Base-by-base conservation (phyloP, 768 basidiomycete species). In the Amanita molliuscula region DNA sequence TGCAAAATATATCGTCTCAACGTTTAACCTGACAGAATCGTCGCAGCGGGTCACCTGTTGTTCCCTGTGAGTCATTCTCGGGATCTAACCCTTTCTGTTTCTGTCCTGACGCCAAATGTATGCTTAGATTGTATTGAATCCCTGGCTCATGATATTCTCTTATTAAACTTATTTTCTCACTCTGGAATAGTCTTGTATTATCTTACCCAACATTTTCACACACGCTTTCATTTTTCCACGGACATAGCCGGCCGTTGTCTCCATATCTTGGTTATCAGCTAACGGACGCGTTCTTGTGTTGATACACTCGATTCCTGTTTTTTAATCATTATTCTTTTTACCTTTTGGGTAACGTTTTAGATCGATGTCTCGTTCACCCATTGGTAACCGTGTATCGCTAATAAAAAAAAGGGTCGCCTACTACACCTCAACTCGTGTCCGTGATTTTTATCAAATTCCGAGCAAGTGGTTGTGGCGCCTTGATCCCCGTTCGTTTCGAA, bases 81-180 rank as follows among this genome's bases (percentile, higher is more conserved):
- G 28, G 7, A 20, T 6, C 36, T n/a, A n/a, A n/a, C n/a, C n/a
- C n/a, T n/a, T n/a, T n/a, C n/a, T n/a, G n/a, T n/a, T n/a, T n/a
- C n/a, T n/a, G n/a, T n/a, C n/a, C n/a, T n/a, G n/a, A n/a, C n/a
- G n/a, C n/a, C 48, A 43, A 31, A 20, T 29, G 34, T 26, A 36
- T n/a, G n/a, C n/a, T 9, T 54, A 85, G 75, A 84, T 94, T 49
- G 80, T 90, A 16, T 75, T 93, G 36, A 93, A 93, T 57, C 91
- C 88, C 0, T 88, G 84, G 84, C 67, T 91, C 48, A 88, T 89
- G 84, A 85, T 89, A 40, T 91, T 90, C 66, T 82, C 81, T 3
- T 77, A 73, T 52, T 78, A 59, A 69, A 46, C 15, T 16, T 47
- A 18, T 34, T n/a, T n/a, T 28, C 35, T 42, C 23, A 23, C 37